These are phyloP conservation scores for Scheffersomyces titani DNA, from an alignment of 1,139 yeast genomes.

Conservation along the genomic window DNA sequence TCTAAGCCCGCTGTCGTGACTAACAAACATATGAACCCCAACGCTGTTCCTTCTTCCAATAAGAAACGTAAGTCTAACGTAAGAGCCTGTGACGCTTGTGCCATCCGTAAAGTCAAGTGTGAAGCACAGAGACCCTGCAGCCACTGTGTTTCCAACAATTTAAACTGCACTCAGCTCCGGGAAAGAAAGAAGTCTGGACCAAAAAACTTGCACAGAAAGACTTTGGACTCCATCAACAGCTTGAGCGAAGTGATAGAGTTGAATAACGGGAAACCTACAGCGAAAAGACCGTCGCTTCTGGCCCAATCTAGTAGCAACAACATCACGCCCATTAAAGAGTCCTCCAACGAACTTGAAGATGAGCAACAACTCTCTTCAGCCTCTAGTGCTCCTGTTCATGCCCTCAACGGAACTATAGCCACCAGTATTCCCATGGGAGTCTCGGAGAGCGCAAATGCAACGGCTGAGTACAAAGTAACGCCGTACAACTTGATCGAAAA, in stretches of 20 bases:
- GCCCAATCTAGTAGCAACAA: slow-evolving; percentile 2
- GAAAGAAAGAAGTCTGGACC: slow-evolving; percentile 49
- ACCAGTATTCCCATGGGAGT: neutral
- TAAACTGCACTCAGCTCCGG: slow-evolving; percentile 40
- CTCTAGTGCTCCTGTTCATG: neutral
- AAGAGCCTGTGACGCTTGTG: slow-evolving; percentile 46
- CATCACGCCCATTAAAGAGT: neutral
- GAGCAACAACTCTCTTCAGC: neutral
- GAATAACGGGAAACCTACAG: slow-evolving; percentile 1
- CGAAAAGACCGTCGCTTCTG: slow-evolving; percentile 1
- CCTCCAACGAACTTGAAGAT: neutral
- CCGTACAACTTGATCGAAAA: slow-evolving; percentile 15
- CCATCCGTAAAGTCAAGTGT: slow-evolving; percentile 45
- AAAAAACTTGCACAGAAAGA: slow-evolving; percentile 37
- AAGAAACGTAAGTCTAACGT: slow-evolving; percentile 14
- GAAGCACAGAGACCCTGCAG: slow-evolving; percentile 42
- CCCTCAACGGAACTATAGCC: neutral
- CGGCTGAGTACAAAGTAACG: slow-evolving; percentile 13
- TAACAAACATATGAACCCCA: neutral
- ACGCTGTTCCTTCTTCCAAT: slow-evolving; percentile 3
- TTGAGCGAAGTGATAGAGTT: slow-evolving; percentile 15
- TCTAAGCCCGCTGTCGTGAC: neutral
- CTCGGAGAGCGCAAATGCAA: neutral
- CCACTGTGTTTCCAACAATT: slow-evolving; percentile 39
- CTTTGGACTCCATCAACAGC: slow-evolving; percentile 33